Percentiles rank a stretch among this genome's conserved stretches.
Evolutionary conservation across 2,329 filamentous ascomycete species (phyloP).

Genomic region (Aspergillus sp.): DNA sequence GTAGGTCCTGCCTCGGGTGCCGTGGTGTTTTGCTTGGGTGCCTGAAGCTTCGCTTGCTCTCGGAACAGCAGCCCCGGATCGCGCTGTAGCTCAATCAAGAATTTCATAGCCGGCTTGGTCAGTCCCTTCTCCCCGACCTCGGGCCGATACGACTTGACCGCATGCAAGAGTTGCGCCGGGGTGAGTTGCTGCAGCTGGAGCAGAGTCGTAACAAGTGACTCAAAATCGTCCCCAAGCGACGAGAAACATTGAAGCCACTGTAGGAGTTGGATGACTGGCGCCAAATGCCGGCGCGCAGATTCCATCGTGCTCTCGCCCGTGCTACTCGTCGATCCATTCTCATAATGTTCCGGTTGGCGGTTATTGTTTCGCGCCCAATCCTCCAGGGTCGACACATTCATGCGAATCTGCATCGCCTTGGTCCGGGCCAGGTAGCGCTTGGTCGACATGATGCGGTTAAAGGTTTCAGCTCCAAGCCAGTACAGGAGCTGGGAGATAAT

Average conservation of each 20-base stretch:
- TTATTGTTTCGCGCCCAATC: slow-evolving; percentile 96
- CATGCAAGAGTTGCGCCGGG: slow-evolving; percentile 85
- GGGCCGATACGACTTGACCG: slow-evolving; percentile 87
- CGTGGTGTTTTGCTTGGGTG: slow-evolving; percentile 25
- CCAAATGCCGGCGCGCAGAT: slow-evolving; percentile 77
- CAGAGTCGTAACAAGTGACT: slow-evolving; percentile 82
- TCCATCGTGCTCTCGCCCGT: slow-evolving; percentile 87
- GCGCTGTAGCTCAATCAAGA: slow-evolving; percentile 76
- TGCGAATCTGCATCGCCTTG: slow-evolving; percentile 99
- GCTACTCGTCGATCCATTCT: slow-evolving; percentile 82
- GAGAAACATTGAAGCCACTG: slow-evolving; percentile 99
- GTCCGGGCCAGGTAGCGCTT: slow-evolving; percentile 91
- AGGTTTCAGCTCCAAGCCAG: slow-evolving; percentile 94
- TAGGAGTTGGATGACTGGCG: slow-evolving; percentile 86
- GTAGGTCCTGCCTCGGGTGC: slow-evolving; percentile 17
- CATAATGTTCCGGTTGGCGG: slow-evolving; percentile 90
- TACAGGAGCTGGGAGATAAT: slow-evolving; percentile 91
- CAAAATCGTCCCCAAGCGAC: slow-evolving; percentile 84
- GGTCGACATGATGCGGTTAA: slow-evolving; percentile 97
- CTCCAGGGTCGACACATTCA: slow-evolving; percentile 94
- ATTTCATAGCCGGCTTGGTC: slow-evolving; percentile 84
- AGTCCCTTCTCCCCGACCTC: slow-evolving; percentile 95
- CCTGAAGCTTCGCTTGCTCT: slow-evolving; percentile 38
- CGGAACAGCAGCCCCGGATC: slow-evolving; percentile 63
- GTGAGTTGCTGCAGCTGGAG: slow-evolving; percentile 84